Evolutionary conservation across 106 monocot species (phyloP), one percentile per base, ranked within the genome.

Genomic region (Dendrobium huoshanense): DNA sequence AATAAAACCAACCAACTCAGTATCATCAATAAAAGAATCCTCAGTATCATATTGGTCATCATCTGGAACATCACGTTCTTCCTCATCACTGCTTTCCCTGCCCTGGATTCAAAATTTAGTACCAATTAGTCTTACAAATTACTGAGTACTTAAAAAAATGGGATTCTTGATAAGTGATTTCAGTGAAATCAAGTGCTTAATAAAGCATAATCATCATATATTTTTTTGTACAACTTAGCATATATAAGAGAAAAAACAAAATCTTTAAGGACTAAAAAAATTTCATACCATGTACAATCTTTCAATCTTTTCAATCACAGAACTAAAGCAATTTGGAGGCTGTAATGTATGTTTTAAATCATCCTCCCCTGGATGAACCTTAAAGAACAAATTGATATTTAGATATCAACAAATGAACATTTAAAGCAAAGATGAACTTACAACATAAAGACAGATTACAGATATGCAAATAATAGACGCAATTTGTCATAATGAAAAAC

Each of bases 21-120:
- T 81, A 80, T 99, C 98, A 80, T 99, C 98, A 44, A 99, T 99
- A 79, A 99, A 99, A 72, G 98, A 99, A 86, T 99, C 95, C 81
- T 99, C 95, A 8, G 98, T 99, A 73, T 99, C 98, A 83, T 99
- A 99, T 79, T 99, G 89, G 87, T 99, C 98, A 88, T 99, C 98
- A 77, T 95, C 95, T 40, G 93, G 98, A 59, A 85, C 75, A 85
- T 95, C 89, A 86, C 83, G 87, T 77, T 95, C 84, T 43, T 89
- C 91, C 61, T 61, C 61, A 78, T 99, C 98, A 84, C 98, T 95
- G 68, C 97, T 98, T 74, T 94, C 87, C 40, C 89, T 95, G 55
- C 98, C 98, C 98, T 99, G 80, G 77, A 59, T 79, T 10, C 81
- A 70, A 43, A 73, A 73, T 15, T 75, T 41, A 11, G 22, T 33